phyloP scores from a whole-genome alignment of 2,329 filamentous ascomycete species.

The Clathrospora elynae region DNA sequence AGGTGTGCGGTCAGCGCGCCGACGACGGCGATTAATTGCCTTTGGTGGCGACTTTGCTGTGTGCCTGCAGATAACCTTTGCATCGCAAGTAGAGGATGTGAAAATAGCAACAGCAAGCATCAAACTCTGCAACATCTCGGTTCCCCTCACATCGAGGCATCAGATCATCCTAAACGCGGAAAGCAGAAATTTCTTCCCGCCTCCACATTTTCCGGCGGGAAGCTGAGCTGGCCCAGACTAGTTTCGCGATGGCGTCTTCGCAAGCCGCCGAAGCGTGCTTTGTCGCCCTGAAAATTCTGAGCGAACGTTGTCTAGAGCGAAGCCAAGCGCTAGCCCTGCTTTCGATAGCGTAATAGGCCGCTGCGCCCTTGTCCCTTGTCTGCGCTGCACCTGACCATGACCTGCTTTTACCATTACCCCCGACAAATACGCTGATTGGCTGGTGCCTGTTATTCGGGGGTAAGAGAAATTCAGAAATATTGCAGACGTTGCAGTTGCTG shows the following conservation, averaged over 20 bases:
- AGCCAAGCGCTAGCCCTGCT: conserved; percentile 8
- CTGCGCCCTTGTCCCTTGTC: conserved; percentile 8
- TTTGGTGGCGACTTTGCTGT: neutral
- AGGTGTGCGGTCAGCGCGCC: conserved; percentile 4
- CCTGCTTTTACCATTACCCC: conserved; percentile 20
- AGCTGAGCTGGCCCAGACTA: conserved; percentile 9
- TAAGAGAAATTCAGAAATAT: conserved; percentile 30
- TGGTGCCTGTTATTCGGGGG: conserved; percentile 29
- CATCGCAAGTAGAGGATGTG: conserved; percentile 1
- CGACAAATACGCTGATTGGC: conserved; percentile 21
- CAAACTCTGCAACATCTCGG: conserved; percentile 9
- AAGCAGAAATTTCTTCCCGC: conserved; percentile 29
- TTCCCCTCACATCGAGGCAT: conserved; percentile 15
- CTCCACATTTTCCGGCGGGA: conserved; percentile 26
- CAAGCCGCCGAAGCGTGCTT: no score
- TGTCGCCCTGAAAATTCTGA: no score
- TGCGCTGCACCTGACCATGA: conserved; percentile 16
- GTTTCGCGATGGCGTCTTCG: conserved; percentile 26
- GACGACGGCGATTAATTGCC: no score
- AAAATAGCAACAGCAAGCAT: conserved; percentile 6
- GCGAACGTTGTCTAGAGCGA: no score
- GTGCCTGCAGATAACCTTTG: conserved; percentile 3
- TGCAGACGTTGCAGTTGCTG: conserved; percentile 10
- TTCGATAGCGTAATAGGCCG: conserved; percentile 18
- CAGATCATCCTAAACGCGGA: conserved; percentile 2